phyloP scores from a whole-genome alignment of 371 early-diverging fungal genomes.

The Mortierella sp. region DNA sequence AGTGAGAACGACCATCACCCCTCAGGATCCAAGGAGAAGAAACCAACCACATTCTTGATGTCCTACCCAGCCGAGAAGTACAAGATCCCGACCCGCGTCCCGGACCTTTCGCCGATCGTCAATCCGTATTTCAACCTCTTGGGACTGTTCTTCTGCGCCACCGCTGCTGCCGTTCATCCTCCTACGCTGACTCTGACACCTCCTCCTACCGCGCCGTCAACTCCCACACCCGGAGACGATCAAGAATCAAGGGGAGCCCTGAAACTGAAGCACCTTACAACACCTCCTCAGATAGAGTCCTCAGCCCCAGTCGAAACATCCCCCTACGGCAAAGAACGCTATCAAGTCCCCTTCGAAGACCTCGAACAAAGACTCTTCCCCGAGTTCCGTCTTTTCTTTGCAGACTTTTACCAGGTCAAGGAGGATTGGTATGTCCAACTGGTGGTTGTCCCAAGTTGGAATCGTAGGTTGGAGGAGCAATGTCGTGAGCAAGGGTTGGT shows the following conservation, averaged over 20 bases:
- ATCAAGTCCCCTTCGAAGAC: constrained; percentile 13
- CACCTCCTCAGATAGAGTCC: neutral
- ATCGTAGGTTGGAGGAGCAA: constrained; percentile 1
- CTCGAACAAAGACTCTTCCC: constrained; percentile 10
- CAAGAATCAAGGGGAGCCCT: neutral
- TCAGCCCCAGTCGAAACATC: neutral
- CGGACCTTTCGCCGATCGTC: neutral
- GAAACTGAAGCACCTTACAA: neutral
- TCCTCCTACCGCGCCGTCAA: too few species aligned
- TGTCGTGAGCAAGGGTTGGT: neutral
- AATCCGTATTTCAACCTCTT: constrained; percentile 9
- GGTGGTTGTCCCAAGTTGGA: constrained; percentile 26
- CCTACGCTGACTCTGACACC: too few species aligned
- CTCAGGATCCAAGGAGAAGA: neutral
- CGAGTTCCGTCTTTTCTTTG: constrained; percentile 10
- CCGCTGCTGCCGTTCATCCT: neutral
- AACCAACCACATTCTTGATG: neutral
- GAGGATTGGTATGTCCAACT: constrained; percentile 26
- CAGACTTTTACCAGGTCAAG: constrained; percentile 12
- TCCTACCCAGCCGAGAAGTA: constrained; percentile 13
- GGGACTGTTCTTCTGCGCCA: constrained; percentile 8
- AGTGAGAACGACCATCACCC: neutral
- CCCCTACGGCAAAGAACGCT: constrained; percentile 16
- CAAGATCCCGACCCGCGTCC: neutral
- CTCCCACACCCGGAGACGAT: too few species aligned